phyloP scores from a whole-genome alignment of 805 yeast species.

The Cyberlindnera maclurae region DNA sequence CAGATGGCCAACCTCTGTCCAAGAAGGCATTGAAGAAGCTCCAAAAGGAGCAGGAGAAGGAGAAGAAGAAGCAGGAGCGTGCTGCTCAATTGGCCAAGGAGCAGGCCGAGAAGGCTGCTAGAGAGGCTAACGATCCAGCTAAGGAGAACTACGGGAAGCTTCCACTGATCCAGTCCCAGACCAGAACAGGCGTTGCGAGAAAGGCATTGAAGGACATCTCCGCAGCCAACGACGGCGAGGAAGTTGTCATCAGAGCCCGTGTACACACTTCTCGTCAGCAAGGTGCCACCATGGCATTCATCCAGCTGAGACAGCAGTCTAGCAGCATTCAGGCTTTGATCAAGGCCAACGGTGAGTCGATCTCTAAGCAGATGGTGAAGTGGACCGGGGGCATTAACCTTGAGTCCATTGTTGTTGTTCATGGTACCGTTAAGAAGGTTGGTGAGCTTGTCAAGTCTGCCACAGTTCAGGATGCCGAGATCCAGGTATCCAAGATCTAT shows the following conservation, averaged over 20 bases:
- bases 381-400: constrained; percentile 84
- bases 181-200: constrained; percentile 68
- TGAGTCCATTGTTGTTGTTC: constrained; percentile 88
- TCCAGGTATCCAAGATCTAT: constrained; percentile 65
- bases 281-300: constrained; percentile 89
- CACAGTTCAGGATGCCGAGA: constrained; percentile 85
- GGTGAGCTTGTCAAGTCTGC: constrained; percentile 85
- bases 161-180: constrained; percentile 65
- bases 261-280: constrained; percentile 90
- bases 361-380: constrained; percentile 94
- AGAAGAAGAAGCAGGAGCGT: constrained; percentile 84
- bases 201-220: constrained; percentile 48
- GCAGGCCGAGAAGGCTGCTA: constrained; percentile 57
- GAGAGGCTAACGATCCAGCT: constrained; percentile 78
- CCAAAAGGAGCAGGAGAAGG: constrained; percentile 89
- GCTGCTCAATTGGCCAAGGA: constrained; percentile 87
- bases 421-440: constrained; percentile 77
- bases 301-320: constrained; percentile 87
- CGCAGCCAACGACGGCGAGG: constrained; percentile 61
- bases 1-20: constrained; percentile 77
- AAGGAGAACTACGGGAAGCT: constrained; percentile 82
- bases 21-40: constrained; percentile 94
- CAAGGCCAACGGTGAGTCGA: constrained; percentile 62
- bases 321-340: constrained; percentile 78
- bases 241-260: constrained; percentile 87